Evolutionary conservation across 768 basidiomycete species (phyloP).

Genomic region (Boletus sp.): DNA sequence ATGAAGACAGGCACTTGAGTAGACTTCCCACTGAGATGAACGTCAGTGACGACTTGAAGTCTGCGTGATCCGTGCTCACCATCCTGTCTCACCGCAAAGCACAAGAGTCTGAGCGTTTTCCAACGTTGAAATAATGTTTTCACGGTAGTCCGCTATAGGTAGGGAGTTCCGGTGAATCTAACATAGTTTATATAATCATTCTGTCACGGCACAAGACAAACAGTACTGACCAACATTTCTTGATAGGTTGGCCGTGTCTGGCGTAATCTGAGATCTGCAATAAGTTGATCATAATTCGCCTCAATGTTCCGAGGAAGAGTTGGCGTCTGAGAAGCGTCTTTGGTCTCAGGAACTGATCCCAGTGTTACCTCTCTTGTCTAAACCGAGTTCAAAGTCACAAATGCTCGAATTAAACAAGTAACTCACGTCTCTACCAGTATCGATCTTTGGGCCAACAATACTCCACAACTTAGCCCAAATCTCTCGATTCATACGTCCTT

Average conservation of each 20-base stretch:
- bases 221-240: constrained; percentile 74
- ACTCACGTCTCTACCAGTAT: constrained; percentile 40
- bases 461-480: constrained; percentile 67
- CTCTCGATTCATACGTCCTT: constrained; percentile 61
- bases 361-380: constrained; percentile 15
- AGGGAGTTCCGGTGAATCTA: constrained; percentile 73
- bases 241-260: constrained; percentile 67
- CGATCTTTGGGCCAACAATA: constrained; percentile 64
- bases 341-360: constrained; percentile 22
- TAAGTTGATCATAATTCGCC: constrained; percentile 47
- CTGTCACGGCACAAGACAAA: background rate
- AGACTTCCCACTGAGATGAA: constrained; percentile 76
- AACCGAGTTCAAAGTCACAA: background rate
- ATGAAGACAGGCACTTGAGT: constrained; percentile 95
- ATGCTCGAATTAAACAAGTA: background rate
- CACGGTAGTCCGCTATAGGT: constrained; percentile 82
- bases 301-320: constrained; percentile 8
- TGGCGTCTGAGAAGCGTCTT: constrained; percentile 8
- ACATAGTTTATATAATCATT: background rate
- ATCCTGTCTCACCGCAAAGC: constrained; percentile 79
- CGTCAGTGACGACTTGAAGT: constrained; percentile 4
- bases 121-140: constrained; percentile 66
- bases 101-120: constrained; percentile 81
- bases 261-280: constrained; percentile 56
- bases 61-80: constrained; percentile 48